Conservation (phyloP, 2,329 filamentous ascomycete species). For the Fusarium caatingaense region DNA sequence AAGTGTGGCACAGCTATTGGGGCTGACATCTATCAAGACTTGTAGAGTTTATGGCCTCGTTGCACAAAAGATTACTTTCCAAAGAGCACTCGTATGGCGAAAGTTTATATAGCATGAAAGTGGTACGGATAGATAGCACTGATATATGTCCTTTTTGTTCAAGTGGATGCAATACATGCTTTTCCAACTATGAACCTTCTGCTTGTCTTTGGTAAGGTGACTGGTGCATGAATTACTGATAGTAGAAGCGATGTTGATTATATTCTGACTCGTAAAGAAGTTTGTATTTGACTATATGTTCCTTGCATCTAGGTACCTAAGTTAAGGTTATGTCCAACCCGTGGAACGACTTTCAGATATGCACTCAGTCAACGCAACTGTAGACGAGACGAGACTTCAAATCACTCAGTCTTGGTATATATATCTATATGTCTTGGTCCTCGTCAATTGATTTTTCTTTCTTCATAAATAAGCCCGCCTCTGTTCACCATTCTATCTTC, state of each 20-base stretch:
- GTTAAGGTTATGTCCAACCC: neutral
- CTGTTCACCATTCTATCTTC: neutral
- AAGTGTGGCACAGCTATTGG: conserved; percentile 2
- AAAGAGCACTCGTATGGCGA: neutral
- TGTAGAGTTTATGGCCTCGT: neutral
- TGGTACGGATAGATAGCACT: neutral
- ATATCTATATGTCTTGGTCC: neutral
- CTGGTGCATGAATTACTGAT: neutral
- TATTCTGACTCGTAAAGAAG: neutral
- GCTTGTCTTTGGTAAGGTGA: neutral
- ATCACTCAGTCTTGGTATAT: neutral
- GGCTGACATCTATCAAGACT: neutral
- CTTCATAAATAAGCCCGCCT: neutral
- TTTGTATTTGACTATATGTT: neutral
- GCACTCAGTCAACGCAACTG: neutral
- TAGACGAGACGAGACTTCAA: neutral
- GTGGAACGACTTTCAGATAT: neutral
- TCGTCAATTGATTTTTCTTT: neutral
- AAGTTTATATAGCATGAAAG: neutral
- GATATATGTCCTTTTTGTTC: too few relatives aligned
- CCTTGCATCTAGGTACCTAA: neutral
- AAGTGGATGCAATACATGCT: neutral
- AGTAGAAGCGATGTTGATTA: neutral
- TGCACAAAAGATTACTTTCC: neutral
- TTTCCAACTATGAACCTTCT: neutral